phyloP scores from a whole-genome alignment of 352 stramenopile genomes.

The Phytophthora tentaculata region DNA sequence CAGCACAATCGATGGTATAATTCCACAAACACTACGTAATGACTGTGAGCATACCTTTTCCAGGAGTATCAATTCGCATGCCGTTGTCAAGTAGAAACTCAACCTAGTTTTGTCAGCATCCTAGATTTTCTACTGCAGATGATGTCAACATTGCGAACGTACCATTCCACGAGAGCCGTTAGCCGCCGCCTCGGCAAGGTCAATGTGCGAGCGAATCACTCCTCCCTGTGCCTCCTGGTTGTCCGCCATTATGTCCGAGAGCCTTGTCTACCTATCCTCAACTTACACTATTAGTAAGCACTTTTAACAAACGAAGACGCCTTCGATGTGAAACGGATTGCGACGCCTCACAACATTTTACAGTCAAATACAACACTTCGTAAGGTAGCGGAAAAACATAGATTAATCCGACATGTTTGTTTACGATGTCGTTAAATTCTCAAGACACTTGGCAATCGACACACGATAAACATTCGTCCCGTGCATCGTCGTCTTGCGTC shows the following conservation, averaged over 20 bases:
- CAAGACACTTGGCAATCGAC: conserved; percentile 68
- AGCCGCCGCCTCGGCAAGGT: conserved; percentile 66
- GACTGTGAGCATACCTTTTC: conserved; percentile 56
- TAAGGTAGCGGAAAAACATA: no score
- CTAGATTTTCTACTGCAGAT: not conserved
- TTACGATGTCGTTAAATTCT: conserved; percentile 51
- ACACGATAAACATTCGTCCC: conserved; percentile 68
- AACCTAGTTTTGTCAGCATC: conserved; percentile 33
- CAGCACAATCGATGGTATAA: not conserved
- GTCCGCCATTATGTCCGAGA: conserved; percentile 28
- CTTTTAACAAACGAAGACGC: not conserved
- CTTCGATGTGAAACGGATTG: conserved; percentile 22
- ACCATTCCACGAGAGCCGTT: conserved; percentile 72
- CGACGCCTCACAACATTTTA: conserved; percentile 27
- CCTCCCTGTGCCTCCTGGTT: conserved; percentile 48
- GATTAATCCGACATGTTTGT: conserved; percentile 1
- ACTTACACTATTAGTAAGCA: no score
- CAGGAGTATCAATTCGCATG: conserved; percentile 52
- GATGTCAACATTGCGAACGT: conserved; percentile 1
- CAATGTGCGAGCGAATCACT: conserved; percentile 65
- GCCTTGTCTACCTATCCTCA: no score
- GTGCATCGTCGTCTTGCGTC: conserved; percentile 71
- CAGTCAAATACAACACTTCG: no score
- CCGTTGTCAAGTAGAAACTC: conserved; percentile 68
- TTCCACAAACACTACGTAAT: not conserved